Evolutionary conservation across 768 basidiomycete genomes (phyloP), one percentile per base, ranked within the genome.

Genomic region (Dacryopinax spathularia): DNA sequence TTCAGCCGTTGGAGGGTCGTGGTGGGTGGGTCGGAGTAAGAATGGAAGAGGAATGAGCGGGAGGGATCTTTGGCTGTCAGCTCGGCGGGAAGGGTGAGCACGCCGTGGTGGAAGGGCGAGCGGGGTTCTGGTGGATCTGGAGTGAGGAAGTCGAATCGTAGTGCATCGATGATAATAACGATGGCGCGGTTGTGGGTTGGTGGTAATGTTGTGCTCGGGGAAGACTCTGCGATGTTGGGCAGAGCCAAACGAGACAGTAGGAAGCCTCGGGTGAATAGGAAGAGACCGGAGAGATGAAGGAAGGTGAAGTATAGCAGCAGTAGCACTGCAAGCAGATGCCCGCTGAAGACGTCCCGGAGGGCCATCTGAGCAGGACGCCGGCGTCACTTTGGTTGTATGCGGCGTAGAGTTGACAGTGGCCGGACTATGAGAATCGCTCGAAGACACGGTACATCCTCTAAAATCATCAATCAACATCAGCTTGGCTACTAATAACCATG

Each of bases 1-100:
- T 99, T 99, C 68, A 99, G 85, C 1, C 96, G 82, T 72, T 98
- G 96, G 36, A 98, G 80, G 0, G 95, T 98, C 0, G 91, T 84
- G 0, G 96, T 99, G 0, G 96, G 96, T 0, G 96, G 95, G 70
- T 99, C 95, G 2, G 92, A 84, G 74, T 89, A 86, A 1, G 91
- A 80, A 70, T 97, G 88, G 74, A 91, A 92, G 43, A 98, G 77
- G 73, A 95, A 84, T 0, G 93, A 94, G 62, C 85, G 81, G 36
- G 77, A 72, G 0, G 96, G 94, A 16, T 80, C 74, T 1, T 75
- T 69, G 0, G 77, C 75, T 0, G 88, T 85, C 34, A 97, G 79
- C 69, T 88, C 81, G 2, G 78, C 76, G 0, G 95, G 95, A 13
- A 95, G 77, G 0, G 84, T 87, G 27, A 99, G 74, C 25, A 93